Percentiles rank a stretch among this genome's conserved stretches.
These are phyloP conservation scores for Salix purpurea DNA, from an alignment of 345 rosid genomes.

Conservation along the genomic window DNA sequence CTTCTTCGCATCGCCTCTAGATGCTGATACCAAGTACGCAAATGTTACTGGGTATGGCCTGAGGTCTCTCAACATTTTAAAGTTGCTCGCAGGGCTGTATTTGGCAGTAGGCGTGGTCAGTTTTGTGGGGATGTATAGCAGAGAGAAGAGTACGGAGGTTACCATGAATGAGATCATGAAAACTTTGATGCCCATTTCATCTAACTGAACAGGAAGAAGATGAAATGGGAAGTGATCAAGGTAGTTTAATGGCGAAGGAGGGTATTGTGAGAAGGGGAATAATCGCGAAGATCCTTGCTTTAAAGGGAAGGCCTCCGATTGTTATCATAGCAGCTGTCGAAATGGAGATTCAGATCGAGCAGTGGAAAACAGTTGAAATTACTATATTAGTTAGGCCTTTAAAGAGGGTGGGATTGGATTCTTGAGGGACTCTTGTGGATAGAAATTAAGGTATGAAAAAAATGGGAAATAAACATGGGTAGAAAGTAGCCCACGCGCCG, in stretches of 20 bases:
- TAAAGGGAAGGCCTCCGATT: conserved; percentile 36
- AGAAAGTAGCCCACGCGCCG: too few relatives aligned
- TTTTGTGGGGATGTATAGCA: conserved; percentile 48
- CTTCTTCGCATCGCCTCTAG: conserved; percentile 62
- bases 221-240: background rate
- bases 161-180: conserved; percentile 52
- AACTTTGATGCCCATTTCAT: conserved; percentile 48
- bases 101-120: conserved; percentile 34
- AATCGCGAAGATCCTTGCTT: conserved; percentile 34
- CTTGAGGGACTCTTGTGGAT: too few relatives aligned
- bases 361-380: background rate
- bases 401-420: background rate
- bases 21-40: conserved; percentile 81
- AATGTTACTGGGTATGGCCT: conserved; percentile 54
- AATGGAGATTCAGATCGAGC: background rate
- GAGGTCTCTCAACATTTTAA: conserved; percentile 29
- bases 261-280: background rate
- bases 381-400: conserved; percentile 2
- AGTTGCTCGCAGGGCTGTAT: conserved; percentile 37
- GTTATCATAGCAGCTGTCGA: conserved; percentile 7
- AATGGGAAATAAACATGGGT: too few relatives aligned
- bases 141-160: conserved; percentile 43
- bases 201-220: background rate
- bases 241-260: background rate
- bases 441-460: too few relatives aligned